A percentile compares a stretch with the other conserved stretches of the same genome.
Conservation (phyloP, 371 early-diverging fungal genomes). For the Mucor plumbeus region DNA sequence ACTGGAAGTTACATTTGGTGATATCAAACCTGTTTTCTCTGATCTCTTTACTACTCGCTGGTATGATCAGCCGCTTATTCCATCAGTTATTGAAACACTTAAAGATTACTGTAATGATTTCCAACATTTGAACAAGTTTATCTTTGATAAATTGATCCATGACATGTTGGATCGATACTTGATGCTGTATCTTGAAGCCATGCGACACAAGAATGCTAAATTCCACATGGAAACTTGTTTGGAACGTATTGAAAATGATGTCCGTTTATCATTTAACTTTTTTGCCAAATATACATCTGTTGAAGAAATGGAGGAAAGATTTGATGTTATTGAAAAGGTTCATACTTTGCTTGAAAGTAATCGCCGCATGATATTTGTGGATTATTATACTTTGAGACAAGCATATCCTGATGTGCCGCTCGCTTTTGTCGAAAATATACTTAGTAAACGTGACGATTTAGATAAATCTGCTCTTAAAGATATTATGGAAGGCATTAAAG, state of each 20-base stretch:
- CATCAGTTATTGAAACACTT: constrained; percentile 84
- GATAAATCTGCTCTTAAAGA: constrained; percentile 75
- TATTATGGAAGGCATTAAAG: constrained; percentile 77
- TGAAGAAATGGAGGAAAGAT: constrained; percentile 68
- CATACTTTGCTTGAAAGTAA: constrained; percentile 70
- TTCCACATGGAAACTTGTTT: constrained; percentile 66
- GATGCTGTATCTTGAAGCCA: constrained; percentile 81
- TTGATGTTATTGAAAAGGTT: constrained; percentile 81
- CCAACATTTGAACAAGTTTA: constrained; percentile 80
- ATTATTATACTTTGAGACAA: constrained; percentile 77
- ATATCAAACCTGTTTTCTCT: constrained; percentile 74
- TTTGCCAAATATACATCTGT: constrained; percentile 67
- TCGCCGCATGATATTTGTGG: constrained; percentile 72
- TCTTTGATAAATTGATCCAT: constrained; percentile 83
- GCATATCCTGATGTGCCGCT: constrained; percentile 85
- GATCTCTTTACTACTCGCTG: constrained; percentile 82
- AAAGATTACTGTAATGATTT: constrained; percentile 91
- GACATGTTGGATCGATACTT: constrained; percentile 87
- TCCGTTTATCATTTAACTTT: constrained; percentile 65
- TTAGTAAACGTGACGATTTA: constrained; percentile 80
- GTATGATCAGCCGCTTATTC: constrained; percentile 88
- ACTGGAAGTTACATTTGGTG: constrained; percentile 82
- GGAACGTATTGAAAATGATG: constrained; percentile 75
- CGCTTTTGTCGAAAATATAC: constrained; percentile 76
- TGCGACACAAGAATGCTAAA: constrained; percentile 77